phyloP scores from a whole-genome alignment of 1,284 basidiomycete genomes.

The Tetrapyrgos nigripes region DNA sequence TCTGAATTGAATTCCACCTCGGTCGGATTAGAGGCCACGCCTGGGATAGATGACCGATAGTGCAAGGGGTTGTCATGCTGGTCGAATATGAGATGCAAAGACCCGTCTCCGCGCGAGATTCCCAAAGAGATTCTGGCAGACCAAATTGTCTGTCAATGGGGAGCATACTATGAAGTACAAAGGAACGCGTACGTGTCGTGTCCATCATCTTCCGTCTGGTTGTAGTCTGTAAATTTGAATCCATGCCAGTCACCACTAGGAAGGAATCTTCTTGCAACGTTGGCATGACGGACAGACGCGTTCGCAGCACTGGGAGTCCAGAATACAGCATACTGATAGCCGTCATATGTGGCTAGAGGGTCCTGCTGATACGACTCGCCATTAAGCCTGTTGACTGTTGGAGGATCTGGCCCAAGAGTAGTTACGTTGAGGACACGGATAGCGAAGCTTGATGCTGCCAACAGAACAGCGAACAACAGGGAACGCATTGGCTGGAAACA shows the following conservation, averaged over 20 bases:
- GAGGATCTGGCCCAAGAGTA: conserved; percentile 42
- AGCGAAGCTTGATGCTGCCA: neutral
- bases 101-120: conserved; percentile 47
- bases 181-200: conserved; percentile 40
- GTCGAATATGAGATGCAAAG: conserved; percentile 48
- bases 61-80: conserved; percentile 48
- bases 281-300: conserved; percentile 41
- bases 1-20: conserved; percentile 11
- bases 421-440: conserved; percentile 29
- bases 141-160: neutral
- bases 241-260: conserved; percentile 38
- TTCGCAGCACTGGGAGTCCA: conserved; percentile 39
- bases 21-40: conserved; percentile 37
- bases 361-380: conserved; percentile 53
- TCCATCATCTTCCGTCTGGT: conserved; percentile 49
- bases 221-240: conserved; percentile 44
- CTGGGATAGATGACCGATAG: conserved; percentile 43
- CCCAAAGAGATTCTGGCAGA: conserved; percentile 44
- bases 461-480: neutral
- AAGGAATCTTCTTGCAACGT: conserved; percentile 30
- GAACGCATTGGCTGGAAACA: neutral
- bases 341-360: conserved; percentile 42
- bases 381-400: conserved; percentile 47
- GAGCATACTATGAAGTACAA: neutral
- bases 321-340: conserved; percentile 49